phyloP scores from a whole-genome alignment of 768 basidiomycete species.

The Lactarius hatsudake region DNA sequence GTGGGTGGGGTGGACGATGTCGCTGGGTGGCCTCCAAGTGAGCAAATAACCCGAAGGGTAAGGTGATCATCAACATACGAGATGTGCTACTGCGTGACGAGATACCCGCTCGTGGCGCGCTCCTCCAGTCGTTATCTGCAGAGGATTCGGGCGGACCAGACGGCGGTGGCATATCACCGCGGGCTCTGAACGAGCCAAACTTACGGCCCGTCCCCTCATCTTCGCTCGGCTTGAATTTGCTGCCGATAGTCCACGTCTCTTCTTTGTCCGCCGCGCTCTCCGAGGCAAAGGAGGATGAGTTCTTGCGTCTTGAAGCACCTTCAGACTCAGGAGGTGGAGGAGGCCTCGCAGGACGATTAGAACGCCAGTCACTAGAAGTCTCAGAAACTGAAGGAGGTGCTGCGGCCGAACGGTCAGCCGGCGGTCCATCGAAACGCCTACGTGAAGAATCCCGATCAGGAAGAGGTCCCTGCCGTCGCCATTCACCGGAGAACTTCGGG shows the following conservation, averaged over 20 bases:
- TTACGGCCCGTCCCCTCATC: slow-evolving; percentile 30
- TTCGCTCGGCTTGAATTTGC: slow-evolving; percentile 63
- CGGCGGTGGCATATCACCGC: slow-evolving; percentile 54
- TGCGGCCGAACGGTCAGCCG: slow-evolving; percentile 42
- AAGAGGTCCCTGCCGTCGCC: slow-evolving; percentile 86
- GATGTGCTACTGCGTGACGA: slow-evolving; percentile 51
- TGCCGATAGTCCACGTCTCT: slow-evolving; percentile 72
- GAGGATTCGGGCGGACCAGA: slow-evolving; percentile 38
- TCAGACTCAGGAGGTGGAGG: slow-evolving; percentile 43
- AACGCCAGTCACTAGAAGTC: slow-evolving; percentile 68
- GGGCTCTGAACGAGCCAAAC: slow-evolving; percentile 38
- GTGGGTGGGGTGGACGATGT: slow-evolving; percentile 75
- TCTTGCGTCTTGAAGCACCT: slow-evolving; percentile 48
- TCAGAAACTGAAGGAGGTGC: slow-evolving; percentile 55
- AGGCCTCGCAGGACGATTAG: slow-evolving; percentile 42
- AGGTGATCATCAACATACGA: slow-evolving; percentile 45
- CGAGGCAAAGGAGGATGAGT: slow-evolving; percentile 52
- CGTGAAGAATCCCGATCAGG: slow-evolving; percentile 69
- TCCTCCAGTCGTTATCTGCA: slow-evolving; percentile 77
- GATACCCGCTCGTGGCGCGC: slow-evolving; percentile 39
- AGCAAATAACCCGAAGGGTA: slow-evolving; percentile 17
- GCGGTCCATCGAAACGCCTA: slow-evolving; percentile 61
- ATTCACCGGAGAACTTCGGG: slow-evolving; percentile 77
- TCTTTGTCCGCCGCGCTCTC: slow-evolving; percentile 68
- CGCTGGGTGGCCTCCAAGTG: slow-evolving; percentile 41